phyloP scores from a whole-genome alignment of 352 stramenopile species.

The Phytophthora kernoviae region DNA sequence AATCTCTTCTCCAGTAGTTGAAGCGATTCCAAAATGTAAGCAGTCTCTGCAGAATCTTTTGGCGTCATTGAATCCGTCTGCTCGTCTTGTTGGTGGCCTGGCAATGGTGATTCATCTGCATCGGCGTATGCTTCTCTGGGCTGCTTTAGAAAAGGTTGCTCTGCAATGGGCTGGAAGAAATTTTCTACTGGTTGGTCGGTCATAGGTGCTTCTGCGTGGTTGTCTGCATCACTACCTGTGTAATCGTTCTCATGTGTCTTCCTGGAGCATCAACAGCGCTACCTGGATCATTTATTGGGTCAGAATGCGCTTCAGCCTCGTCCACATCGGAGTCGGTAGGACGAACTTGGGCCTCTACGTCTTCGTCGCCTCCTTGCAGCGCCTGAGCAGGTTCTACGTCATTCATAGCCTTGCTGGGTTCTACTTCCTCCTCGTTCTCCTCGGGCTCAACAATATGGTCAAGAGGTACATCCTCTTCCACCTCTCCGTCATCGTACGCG shows the following conservation, averaged over 20 bases:
- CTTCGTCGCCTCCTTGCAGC: slow-evolving; percentile 7
- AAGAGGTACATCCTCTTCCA: slow-evolving; percentile 60
- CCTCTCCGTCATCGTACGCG: slow-evolving; percentile 82
- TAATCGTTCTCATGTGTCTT: slow-evolving; percentile 11
- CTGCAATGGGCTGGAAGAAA: neutral
- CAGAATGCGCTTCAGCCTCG: slow-evolving; percentile 4
- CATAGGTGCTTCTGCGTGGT: neutral
- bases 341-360: neutral
- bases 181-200: neutral
- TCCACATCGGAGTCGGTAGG: slow-evolving; percentile 12
- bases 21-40: slow-evolving; percentile 48
- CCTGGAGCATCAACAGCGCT: neutral
- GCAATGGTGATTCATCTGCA: neutral
- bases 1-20: slow-evolving; percentile 49
- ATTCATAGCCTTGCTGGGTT: slow-evolving; percentile 1
- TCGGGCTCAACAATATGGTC: slow-evolving; percentile 55
- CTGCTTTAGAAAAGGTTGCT: too few relatives aligned
- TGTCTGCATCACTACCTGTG: neutral
- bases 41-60: slow-evolving; percentile 41
- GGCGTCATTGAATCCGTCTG: neutral
- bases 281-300: slow-evolving; percentile 4
- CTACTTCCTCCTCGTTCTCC: slow-evolving; percentile 12
- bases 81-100: slow-evolving; percentile 10
- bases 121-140: neutral
- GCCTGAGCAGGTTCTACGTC: neutral